phyloP scores from a whole-genome alignment of 2,329 filamentous ascomycete species.

The Aotearoamyces nothofagi region DNA sequence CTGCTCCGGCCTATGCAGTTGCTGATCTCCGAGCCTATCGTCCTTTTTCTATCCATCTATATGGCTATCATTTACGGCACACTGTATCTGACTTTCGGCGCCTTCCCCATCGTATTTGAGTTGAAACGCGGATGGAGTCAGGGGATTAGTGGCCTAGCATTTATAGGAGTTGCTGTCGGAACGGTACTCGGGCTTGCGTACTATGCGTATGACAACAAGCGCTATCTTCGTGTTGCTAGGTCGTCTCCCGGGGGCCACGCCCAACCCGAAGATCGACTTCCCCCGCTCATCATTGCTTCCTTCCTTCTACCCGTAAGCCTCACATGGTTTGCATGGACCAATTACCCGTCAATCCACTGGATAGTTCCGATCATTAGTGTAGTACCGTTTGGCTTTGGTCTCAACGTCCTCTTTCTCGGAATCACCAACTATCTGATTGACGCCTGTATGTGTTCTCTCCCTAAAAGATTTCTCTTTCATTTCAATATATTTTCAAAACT shows the following conservation, averaged over 20 bases:
- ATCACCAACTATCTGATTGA: constrained; percentile 53
- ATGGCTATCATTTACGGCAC: constrained; percentile 25
- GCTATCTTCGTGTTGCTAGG: background rate
- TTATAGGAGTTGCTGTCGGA: constrained; percentile 36
- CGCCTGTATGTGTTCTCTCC: constrained; percentile 26
- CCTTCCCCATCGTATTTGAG: constrained; percentile 32
- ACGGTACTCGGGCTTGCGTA: background rate
- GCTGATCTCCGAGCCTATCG: constrained; percentile 12
- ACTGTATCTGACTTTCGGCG: constrained; percentile 23
- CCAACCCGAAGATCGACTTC: constrained; percentile 1
- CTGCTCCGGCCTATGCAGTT: constrained; percentile 14
- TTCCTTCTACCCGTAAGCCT: constrained; percentile 18
- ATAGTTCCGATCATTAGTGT: constrained; percentile 30
- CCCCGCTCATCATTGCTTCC: background rate
- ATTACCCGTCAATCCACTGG: constrained; percentile 17
- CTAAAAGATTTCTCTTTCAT: constrained; percentile 31
- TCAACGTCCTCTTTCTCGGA: constrained; percentile 39
- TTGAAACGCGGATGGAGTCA: constrained; percentile 25
- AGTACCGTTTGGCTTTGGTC: background rate
- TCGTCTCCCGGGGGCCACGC: background rate
- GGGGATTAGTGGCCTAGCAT: constrained; percentile 30
- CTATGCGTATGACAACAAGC: constrained; percentile 1
- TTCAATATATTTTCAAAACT: constrained; percentile 30
- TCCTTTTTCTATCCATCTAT: constrained; percentile 35
- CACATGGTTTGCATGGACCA: constrained; percentile 22